These are phyloP conservation scores for Chytriomyces sp. DNA, from an alignment of 192 early-diverging fungal species.

Conservation along the genomic window DNA sequence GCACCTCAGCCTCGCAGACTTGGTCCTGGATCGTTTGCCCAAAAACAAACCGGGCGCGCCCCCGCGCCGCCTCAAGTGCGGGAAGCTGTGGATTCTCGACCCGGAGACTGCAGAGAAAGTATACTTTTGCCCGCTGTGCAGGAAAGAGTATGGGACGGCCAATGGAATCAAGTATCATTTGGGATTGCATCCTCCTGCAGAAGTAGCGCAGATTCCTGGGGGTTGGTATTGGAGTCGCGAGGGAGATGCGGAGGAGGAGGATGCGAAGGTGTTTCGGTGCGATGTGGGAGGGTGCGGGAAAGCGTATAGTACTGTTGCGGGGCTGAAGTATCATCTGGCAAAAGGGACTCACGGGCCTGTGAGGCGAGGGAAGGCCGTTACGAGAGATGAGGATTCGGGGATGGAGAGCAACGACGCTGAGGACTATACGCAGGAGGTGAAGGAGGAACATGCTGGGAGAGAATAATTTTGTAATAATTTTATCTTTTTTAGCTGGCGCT, in stretches of 20 bases:
- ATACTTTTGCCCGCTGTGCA: slow-evolving; percentile 85
- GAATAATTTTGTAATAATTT: too few species aligned
- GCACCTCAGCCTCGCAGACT: background rate
- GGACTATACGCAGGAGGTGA: too few species aligned
- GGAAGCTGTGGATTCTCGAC: slow-evolving; percentile 15
- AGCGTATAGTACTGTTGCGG: background rate
- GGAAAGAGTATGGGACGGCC: slow-evolving; percentile 95
- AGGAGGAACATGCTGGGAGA: too few species aligned
- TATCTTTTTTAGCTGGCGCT: too few species aligned
- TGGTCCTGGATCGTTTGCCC: slow-evolving; percentile 3
- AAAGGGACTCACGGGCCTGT: background rate
- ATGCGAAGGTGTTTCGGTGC: background rate
- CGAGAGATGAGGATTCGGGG: background rate
- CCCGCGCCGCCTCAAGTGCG: background rate
- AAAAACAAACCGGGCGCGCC: slow-evolving; percentile 9
- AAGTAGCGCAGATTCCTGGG: slow-evolving; percentile 8
- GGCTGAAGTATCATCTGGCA: slow-evolving; percentile 10
- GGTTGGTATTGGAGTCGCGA: slow-evolving; percentile 16
- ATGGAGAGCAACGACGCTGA: too few species aligned
- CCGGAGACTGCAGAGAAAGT: slow-evolving; percentile 15
- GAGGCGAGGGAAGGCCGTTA: background rate
- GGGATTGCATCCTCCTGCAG: background rate
- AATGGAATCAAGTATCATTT: slow-evolving; percentile 80
- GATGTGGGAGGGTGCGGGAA: background rate
- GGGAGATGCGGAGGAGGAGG: background rate